A percentile compares a stretch with the other conserved stretches of the same genome.
phyloP scores from a whole-genome alignment of 1,139 yeast species.

The Debaryomyces nepalensis region DNA sequence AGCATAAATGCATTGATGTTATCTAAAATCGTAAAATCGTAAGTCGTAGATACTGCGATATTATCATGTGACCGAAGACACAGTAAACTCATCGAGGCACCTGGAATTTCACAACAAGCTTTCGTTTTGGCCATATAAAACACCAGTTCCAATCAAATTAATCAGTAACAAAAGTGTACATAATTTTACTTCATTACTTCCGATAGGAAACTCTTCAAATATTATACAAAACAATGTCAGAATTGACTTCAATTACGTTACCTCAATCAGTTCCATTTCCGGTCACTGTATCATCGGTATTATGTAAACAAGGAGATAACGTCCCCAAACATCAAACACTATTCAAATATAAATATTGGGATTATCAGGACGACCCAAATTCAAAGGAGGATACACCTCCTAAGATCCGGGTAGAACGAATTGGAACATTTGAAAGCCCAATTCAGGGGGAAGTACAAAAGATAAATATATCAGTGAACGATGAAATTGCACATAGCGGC shows the following conservation, averaged over 20 bases:
- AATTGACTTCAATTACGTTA: constrained; percentile 39
- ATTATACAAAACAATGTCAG: constrained; percentile 27
- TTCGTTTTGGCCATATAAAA: background rate
- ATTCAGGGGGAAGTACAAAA: constrained; percentile 68
- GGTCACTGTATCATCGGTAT: constrained; percentile 60
- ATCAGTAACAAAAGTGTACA: constrained; percentile 3
- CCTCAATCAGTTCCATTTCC: constrained; percentile 73
- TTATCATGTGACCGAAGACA: constrained; percentile 5
- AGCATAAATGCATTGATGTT: constrained; percentile 2
- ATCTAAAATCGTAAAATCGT: constrained; percentile 7
- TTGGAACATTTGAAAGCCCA: constrained; percentile 82
- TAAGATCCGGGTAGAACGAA: constrained; percentile 58
- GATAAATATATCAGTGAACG: constrained; percentile 59
- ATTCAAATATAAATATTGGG: constrained; percentile 69
- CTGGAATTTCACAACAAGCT: constrained; percentile 4
- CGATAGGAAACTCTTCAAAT: constrained; percentile 1
- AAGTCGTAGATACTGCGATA: constrained; percentile 1
- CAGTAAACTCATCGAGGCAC: constrained; percentile 7
- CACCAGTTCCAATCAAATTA: background rate
- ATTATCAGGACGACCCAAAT: constrained; percentile 63
- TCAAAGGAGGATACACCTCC: constrained; percentile 48
- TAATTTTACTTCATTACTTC: background rate
- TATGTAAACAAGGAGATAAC: constrained; percentile 48
- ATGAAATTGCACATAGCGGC: constrained; percentile 58
- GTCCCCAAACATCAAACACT: constrained; percentile 60